Conservation (phyloP, 2,329 filamentous ascomycete species). For the Annulohypoxylon truncatum region DNA sequence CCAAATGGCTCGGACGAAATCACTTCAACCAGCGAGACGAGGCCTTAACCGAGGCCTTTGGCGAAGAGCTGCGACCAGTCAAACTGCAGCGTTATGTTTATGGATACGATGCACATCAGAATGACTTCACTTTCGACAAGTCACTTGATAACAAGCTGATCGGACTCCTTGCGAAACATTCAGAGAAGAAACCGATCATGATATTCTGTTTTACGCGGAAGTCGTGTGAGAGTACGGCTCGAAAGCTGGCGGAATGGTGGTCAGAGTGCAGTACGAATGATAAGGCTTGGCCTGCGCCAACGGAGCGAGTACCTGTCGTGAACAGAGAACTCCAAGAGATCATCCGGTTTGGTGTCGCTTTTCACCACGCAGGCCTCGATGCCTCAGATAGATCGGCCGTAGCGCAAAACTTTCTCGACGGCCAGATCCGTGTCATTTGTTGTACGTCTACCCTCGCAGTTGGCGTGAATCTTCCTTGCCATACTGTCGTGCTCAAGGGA, state of each 20-base stretch:
- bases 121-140: conserved; percentile 83
- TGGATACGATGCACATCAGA: conserved; percentile 72
- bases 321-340: conserved; percentile 69
- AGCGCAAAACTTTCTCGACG: conserved; percentile 75
- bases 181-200: conserved; percentile 79
- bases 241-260: conserved; percentile 75
- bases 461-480: conserved; percentile 85
- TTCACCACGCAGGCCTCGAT: conserved; percentile 83
- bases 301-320: conserved; percentile 60
- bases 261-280: conserved; percentile 59
- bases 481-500: conserved; percentile 85
- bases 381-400: conserved; percentile 71
- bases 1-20: conserved; percentile 79
- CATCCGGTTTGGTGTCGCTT: conserved; percentile 72
- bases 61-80: conserved; percentile 83
- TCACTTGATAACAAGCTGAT: conserved; percentile 73
- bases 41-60: conserved; percentile 76
- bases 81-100: conserved; percentile 80
- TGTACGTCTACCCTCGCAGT: conserved; percentile 88
- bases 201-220: conserved; percentile 85
- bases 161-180: conserved; percentile 73
- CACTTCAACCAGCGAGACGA: conserved; percentile 69
- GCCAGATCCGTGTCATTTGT: conserved; percentile 83
- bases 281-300: conserved; percentile 73
- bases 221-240: conserved; percentile 75